Percentiles rank a stretch among this genome's conserved stretches.
Conservation (phyloP, 2,329 filamentous ascomycete genomes). For the Nothomitra cinnamomea region DNA sequence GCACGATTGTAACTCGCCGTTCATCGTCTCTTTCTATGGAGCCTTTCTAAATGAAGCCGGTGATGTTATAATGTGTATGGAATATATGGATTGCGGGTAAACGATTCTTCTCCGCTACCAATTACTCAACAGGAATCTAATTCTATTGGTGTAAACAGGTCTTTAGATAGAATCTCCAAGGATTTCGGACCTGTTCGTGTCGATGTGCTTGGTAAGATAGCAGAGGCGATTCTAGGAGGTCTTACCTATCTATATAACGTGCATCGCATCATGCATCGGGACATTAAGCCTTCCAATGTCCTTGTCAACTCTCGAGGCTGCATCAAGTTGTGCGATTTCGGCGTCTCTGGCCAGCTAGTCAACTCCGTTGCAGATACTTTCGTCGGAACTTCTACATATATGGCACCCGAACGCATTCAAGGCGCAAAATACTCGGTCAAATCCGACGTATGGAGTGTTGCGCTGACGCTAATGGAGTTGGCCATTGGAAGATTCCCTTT, state of each 20-base stretch:
- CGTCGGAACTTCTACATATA: slow-evolving; percentile 96
- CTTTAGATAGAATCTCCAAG: slow-evolving; percentile 83
- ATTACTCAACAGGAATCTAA: slow-evolving; percentile 8
- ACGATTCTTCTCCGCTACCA: slow-evolving; percentile 20
- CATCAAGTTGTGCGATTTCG: slow-evolving; percentile 97
- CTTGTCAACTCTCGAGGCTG: slow-evolving; percentile 84
- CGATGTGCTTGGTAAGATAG: slow-evolving; percentile 93
- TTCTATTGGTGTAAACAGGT: slow-evolving; percentile 33
- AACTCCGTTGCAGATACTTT: slow-evolving; percentile 98
- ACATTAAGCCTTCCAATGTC: slow-evolving; percentile 97
- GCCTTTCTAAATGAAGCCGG: slow-evolving; percentile 93
- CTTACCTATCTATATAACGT: slow-evolving; percentile 89
- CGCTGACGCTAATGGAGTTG: slow-evolving; percentile 86
- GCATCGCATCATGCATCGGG: slow-evolving; percentile 96
- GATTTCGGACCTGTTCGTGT: slow-evolving; percentile 91
- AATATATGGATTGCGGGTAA: slow-evolving; percentile 98
- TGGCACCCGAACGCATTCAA: slow-evolving; percentile 96
- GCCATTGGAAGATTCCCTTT: slow-evolving; percentile 97
- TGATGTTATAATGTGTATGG: slow-evolving; percentile 99
- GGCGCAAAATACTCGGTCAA: slow-evolving; percentile 95
- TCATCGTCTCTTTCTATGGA: slow-evolving; percentile 95
- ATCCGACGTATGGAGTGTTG: slow-evolving; percentile 97
- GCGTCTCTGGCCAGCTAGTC: slow-evolving; percentile 93
- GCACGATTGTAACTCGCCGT: slow-evolving; percentile 91
- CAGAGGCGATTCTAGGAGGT: slow-evolving; percentile 83